A percentile compares a stretch with the other conserved stretches of the same genome.
Conservation (phyloP, 306 rosid species). For the Medicago ruthenica region DNA sequence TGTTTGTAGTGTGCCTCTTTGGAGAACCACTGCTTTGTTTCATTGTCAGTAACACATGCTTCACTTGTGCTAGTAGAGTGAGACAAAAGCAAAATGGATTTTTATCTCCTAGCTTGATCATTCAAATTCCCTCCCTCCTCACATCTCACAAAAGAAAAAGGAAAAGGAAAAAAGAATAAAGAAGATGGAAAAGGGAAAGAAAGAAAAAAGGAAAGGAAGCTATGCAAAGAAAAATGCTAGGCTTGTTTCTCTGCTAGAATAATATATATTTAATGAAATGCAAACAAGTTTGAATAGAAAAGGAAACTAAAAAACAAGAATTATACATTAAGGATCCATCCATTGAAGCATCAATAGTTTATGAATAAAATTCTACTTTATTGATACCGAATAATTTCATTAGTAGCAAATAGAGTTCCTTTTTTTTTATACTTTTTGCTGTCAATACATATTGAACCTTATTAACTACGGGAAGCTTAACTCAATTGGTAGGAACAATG, state of each 20-base stretch:
- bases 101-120: constrained; percentile 38
- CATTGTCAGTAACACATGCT: constrained; percentile 47
- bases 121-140: constrained; percentile 49
- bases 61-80: constrained; percentile 25
- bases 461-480: not conserved
- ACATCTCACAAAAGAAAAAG: constrained; percentile 33
- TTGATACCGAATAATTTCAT: constrained; percentile 22
- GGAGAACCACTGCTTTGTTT: constrained; percentile 50
- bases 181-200: not conserved
- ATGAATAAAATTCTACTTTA: constrained; percentile 20
- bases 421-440: not conserved
- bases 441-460: not conserved
- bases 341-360: constrained; percentile 16
- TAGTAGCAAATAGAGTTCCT: not conserved
- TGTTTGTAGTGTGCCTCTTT: constrained; percentile 47
- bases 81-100: constrained; percentile 46
- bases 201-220: constrained; percentile 31
- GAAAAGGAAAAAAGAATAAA: constrained; percentile 2
- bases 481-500: too few species aligned
- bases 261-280: constrained; percentile 25
- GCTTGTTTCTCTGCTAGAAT: constrained; percentile 37
- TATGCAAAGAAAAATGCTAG: constrained; percentile 28
- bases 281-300: constrained; percentile 30
- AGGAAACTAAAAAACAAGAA: constrained; percentile 24
- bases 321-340: constrained; percentile 12